Percentiles rank a stretch among this genome's conserved stretches.
phyloP scores from a whole-genome alignment of 805 yeast species.

The Lipomyces yamadae region DNA sequence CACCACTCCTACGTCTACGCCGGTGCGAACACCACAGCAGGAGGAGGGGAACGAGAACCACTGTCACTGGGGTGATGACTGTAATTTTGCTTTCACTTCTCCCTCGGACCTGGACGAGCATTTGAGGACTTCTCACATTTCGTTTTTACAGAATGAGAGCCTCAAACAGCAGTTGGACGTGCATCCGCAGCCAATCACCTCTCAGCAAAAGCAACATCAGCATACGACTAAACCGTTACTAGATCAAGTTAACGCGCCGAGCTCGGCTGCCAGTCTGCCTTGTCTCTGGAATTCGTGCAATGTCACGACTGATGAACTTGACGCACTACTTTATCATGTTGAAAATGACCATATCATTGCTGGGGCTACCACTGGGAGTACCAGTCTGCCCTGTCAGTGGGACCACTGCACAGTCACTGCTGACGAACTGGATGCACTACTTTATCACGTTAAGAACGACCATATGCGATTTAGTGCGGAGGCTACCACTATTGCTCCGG shows the following conservation, averaged over 20 bases:
- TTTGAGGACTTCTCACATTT: conserved; percentile 31
- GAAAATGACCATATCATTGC: conserved; percentile 35
- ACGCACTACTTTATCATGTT: conserved; percentile 41
- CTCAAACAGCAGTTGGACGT: background rate
- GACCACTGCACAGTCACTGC: conserved; percentile 47
- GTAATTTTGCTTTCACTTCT: conserved; percentile 35
- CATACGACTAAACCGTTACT: background rate
- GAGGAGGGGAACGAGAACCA: background rate
- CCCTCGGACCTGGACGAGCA: conserved; percentile 34
- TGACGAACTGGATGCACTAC: conserved; percentile 42
- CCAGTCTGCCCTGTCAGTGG: conserved; percentile 46
- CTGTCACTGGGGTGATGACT: conserved; percentile 39
- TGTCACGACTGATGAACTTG: conserved; percentile 42
- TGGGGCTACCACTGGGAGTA: background rate
- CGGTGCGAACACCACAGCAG: background rate
- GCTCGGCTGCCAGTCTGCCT: conserved; percentile 5
- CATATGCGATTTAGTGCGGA: conserved; percentile 27
- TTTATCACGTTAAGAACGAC: conserved; percentile 40
- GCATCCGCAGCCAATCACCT: conserved; percentile 2
- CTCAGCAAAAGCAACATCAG: conserved; percentile 7
- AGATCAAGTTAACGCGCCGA: background rate
- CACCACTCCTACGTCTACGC: background rate
- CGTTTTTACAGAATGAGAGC: conserved; percentile 23
- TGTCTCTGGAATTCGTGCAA: conserved; percentile 52
- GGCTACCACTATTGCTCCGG: background rate